These are phyloP conservation scores for Kalmanozyma brasiliensis DNA, from an alignment of 1,284 basidiomycete species.

Conservation along the genomic window DNA sequence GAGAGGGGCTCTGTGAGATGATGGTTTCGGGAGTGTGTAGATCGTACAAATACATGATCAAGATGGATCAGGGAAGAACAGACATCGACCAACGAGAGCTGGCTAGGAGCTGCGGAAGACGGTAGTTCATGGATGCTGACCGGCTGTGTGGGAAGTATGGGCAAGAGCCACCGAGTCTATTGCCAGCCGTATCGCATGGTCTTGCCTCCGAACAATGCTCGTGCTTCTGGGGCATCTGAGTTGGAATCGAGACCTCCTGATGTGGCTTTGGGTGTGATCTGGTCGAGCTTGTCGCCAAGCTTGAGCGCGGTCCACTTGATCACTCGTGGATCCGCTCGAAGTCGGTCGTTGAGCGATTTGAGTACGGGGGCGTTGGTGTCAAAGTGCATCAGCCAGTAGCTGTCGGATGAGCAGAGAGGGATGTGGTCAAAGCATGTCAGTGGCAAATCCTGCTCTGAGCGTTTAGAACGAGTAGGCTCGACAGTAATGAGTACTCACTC, in stretches of 20 bases:
- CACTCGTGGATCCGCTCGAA: conserved; percentile 82
- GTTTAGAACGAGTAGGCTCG: not conserved
- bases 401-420: conserved; percentile 64
- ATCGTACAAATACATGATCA: conserved; percentile 26
- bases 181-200: conserved; percentile 51
- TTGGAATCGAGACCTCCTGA: conserved; percentile 47
- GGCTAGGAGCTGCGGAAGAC: not conserved
- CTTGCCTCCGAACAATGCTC: conserved; percentile 51
- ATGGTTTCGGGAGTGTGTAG: conserved; percentile 2
- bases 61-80: no score
- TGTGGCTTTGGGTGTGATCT: conserved; percentile 59
- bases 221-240: conserved; percentile 41
- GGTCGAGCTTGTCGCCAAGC: conserved; percentile 75
- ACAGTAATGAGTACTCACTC: conserved; percentile 76
- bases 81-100: no score
- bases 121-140: no score
- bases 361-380: conserved; percentile 82
- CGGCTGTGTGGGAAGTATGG: no score
- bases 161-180: conserved; percentile 6
- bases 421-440: conserved; percentile 1
- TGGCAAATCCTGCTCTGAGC: not conserved
- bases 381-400: conserved; percentile 90
- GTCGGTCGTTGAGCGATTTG: conserved; percentile 74
- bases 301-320: conserved; percentile 84
- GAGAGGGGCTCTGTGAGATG: not conserved